These are phyloP conservation scores for Rhizopus arrhizus DNA, from an alignment of 371 early-diverging fungal genomes.

Conservation along the genomic window DNA sequence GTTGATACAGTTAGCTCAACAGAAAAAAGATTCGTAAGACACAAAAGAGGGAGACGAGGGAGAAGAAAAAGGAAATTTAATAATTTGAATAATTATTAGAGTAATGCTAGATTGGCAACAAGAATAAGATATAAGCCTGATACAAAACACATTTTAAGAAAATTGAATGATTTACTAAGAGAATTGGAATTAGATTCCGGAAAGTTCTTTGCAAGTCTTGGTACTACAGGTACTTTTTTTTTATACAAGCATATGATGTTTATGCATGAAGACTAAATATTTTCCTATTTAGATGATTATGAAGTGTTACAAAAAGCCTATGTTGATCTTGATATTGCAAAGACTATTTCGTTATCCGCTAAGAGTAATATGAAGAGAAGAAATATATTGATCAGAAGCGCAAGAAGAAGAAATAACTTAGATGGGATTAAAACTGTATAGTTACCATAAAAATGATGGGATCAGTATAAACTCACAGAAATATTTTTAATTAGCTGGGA, in stretches of 20 bases:
- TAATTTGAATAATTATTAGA: conserved; percentile 11
- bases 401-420: conserved; percentile 29
- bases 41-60: background rate
- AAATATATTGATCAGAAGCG: conserved; percentile 32
- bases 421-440: conserved; percentile 31
- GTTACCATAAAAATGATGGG: background rate
- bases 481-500: conserved; percentile 22
- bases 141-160: conserved; percentile 48
- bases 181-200: conserved; percentile 50
- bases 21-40: conserved; percentile 23
- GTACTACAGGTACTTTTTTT: conserved; percentile 38
- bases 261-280: background rate
- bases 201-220: conserved; percentile 45
- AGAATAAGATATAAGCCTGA: conserved; percentile 52
- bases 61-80: background rate
- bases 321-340: conserved; percentile 53
- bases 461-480: background rate
- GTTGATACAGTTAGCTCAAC: background rate
- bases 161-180: conserved; percentile 44
- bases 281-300: conserved; percentile 37
- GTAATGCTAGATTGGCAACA: conserved; percentile 27
- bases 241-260: background rate
- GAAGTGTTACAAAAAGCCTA: conserved; percentile 51
- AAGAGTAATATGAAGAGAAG: conserved; percentile 49
- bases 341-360: conserved; percentile 49